Base-by-base conservation (phyloP, 2,329 filamentous ascomycete genomes). In the Scedosporium boydii region DNA sequence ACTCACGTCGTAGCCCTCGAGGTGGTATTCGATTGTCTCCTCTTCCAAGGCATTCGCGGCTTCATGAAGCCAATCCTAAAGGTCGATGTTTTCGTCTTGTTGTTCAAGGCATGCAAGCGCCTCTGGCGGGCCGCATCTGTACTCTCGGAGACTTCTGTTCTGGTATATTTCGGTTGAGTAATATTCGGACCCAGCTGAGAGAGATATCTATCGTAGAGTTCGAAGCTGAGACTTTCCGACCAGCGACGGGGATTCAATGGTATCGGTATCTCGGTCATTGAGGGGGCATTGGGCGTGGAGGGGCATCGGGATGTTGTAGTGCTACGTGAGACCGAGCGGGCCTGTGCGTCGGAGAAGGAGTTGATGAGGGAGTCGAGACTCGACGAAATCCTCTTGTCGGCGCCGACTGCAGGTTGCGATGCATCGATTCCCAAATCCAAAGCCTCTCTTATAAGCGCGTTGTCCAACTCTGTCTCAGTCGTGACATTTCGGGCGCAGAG, bases 161-260 rank as follows among this genome's bases (percentile, higher is more conserved):
- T 55, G 48, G 16, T 48, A 27, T 55, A 56, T 62, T 76, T 79
- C 57, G 76, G 73, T 64, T 78, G 77, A 65, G 75, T 73, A 42
- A 77, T 70, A 46, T 75, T 75, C 6, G 76, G 74, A 62, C 79
- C 75, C 34, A 80, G 65, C 51, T 80, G 73, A 18, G 75, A 70
- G 44, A 84, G 67, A 64, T 82, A 83, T 64, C 74, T 77, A 38
- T 85, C 81, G 66, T 84, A 85, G 34, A 77, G 75, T 6, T 75
- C 72, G 65, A 84, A 83, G 62, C 71, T 80, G 27, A 80, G 69
- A 42, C 69, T 74, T 64, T 61, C 74, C 68, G 62, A 66, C 68
- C 64, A 69, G 73, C 62, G 67, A 66, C 48, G 68, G 62, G 59
- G 66, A 63, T 29, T 63, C 64, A 59, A 59, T 29, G 51, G 53